Evolutionary conservation across 2,329 filamentous ascomycete genomes (phyloP).

Genomic region (Gaeumannomyces sp.): DNA sequence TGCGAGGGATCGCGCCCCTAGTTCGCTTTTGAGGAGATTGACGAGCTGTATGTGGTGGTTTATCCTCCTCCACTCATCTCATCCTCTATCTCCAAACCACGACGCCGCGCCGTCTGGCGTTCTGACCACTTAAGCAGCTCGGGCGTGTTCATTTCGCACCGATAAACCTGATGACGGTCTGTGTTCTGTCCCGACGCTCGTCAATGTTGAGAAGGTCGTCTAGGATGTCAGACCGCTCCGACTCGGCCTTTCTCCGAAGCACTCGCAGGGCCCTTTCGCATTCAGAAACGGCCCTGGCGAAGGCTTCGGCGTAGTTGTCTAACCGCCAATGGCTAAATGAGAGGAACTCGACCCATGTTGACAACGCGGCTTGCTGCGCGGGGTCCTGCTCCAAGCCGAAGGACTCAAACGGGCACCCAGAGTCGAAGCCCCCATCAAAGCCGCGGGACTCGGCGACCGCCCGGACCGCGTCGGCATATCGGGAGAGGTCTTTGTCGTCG

Average conservation of each 20-base stretch:
- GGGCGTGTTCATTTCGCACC: too few species aligned
- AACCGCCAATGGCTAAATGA: constrained; percentile 19
- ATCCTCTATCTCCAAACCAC: too few species aligned
- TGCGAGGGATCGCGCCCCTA: too few species aligned
- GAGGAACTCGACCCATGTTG: constrained; percentile 35
- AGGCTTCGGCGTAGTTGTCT: constrained; percentile 6
- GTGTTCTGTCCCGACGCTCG: too few species aligned
- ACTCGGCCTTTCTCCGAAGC: neutral
- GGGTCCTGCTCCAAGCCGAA: constrained; percentile 26
- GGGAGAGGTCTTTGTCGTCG: constrained; percentile 14
- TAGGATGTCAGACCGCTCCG: neutral
- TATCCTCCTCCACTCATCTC: too few species aligned
- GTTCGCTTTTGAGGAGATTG: too few species aligned
- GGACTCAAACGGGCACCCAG: constrained; percentile 22
- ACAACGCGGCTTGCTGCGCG: constrained; percentile 25
- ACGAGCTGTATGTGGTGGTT: too few species aligned
- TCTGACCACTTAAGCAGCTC: too few species aligned
- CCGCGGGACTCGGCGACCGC: constrained; percentile 21
- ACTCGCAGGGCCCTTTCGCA: neutral
- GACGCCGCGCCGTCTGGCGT: too few species aligned
- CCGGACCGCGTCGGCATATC: constrained; percentile 22
- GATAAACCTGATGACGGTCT: too few species aligned
- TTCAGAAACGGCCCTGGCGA: neutral
- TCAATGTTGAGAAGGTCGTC: neutral
- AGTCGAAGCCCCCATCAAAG: constrained; percentile 22